Evolutionary conservation across 345 rosid genomes (phyloP).

Genomic region (Boechera stricta): DNA sequence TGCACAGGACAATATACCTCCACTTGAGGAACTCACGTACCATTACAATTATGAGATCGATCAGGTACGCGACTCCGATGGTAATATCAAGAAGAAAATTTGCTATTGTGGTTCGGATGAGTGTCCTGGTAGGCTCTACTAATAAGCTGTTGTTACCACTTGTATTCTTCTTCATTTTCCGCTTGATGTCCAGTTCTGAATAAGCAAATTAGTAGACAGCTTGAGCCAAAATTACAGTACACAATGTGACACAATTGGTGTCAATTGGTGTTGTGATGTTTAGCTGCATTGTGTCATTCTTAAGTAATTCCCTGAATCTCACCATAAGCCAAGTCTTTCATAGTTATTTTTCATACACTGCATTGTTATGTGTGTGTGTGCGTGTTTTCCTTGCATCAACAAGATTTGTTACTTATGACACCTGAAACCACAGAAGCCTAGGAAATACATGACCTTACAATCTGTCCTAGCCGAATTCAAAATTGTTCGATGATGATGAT

Average conservation of each 20-base stretch:
- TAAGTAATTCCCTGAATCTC: not conserved
- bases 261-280: not conserved
- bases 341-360: not conserved
- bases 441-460: not conserved
- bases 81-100: slow-evolving; percentile 65
- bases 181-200: not conserved
- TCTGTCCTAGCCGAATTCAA: not conserved
- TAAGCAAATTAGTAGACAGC: not conserved
- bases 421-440: slow-evolving; percentile 2
- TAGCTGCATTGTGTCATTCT: slow-evolving; percentile 2
- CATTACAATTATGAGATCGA: slow-evolving; percentile 69
- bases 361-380: not conserved
- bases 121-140: slow-evolving; percentile 80
- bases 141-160: slow-evolving; percentile 21
- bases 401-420: not conserved
- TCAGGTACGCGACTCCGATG: slow-evolving; percentile 63
- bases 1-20: slow-evolving; percentile 75
- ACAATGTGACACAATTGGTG: not conserved
- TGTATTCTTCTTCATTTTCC: slow-evolving; percentile 1
- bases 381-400: slow-evolving; percentile 1
- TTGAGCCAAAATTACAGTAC: not conserved
- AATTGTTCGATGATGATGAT: not conserved
- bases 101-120: slow-evolving; percentile 76
- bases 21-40: slow-evolving; percentile 76
- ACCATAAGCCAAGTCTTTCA: slow-evolving; percentile 11